These are phyloP conservation scores for Populus alba DNA, from an alignment of 345 rosid species.

Conservation along the genomic window DNA sequence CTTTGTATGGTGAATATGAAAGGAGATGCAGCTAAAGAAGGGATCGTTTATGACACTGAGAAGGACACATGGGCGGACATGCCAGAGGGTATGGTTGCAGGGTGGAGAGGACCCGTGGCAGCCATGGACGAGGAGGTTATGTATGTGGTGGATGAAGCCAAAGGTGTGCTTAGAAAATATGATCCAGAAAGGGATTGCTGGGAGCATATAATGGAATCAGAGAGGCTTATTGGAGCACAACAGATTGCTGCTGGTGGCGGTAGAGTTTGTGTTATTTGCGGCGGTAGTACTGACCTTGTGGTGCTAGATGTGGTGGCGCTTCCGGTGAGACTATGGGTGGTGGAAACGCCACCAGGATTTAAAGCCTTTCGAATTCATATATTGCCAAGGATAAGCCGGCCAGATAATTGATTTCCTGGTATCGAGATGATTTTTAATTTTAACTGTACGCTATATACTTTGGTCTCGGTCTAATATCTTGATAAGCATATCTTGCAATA, in stretches of 20 bases:
- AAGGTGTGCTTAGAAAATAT: constrained; percentile 36
- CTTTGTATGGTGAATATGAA: constrained; percentile 50
- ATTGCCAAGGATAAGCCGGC: constrained; percentile 39
- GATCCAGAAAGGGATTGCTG: constrained; percentile 36
- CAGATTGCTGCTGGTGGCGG: constrained; percentile 44
- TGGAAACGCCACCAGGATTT: constrained; percentile 34
- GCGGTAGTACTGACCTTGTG: constrained; percentile 22
- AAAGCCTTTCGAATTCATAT: constrained; percentile 37
- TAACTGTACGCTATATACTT: no score
- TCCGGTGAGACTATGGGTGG: constrained; percentile 24
- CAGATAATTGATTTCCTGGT: not conserved
- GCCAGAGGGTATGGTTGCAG: constrained; percentile 47
- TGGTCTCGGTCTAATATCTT: not conserved
- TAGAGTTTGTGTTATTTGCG: constrained; percentile 35
- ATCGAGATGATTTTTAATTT: not conserved
- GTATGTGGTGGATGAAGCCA: constrained; percentile 39
- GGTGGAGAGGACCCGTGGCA: constrained; percentile 55
- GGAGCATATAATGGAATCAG: constrained; percentile 26
- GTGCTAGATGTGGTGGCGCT: constrained; percentile 38
- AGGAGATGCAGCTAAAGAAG: constrained; percentile 40
- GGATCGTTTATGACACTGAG: constrained; percentile 33
- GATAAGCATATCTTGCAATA: not conserved
- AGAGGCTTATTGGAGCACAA: constrained; percentile 35
- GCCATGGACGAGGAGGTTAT: constrained; percentile 48
- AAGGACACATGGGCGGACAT: constrained; percentile 38